Evolutionary conservation across 768 basidiomycete species (phyloP).

Genomic region (Lyophyllum atratum): DNA sequence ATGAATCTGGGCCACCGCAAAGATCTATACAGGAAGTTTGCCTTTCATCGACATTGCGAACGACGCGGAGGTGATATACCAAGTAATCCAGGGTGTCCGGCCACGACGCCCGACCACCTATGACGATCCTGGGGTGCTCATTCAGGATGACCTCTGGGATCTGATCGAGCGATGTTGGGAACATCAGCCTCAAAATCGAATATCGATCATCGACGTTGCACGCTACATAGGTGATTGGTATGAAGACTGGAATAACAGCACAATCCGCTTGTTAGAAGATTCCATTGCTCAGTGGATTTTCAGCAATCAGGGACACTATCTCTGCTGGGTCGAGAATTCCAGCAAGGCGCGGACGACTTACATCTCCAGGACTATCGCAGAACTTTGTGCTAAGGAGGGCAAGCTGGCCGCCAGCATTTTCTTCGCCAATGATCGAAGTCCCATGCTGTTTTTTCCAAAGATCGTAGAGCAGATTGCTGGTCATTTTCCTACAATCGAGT

Average conservation of each 20-base stretch:
- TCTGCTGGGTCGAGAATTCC: slow-evolving; percentile 19
- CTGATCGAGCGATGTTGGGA: slow-evolving; percentile 16
- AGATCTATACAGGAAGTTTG: slow-evolving; percentile 16
- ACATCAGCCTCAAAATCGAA: slow-evolving; percentile 7
- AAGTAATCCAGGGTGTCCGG: slow-evolving; percentile 16
- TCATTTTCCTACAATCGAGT: slow-evolving; percentile 10
- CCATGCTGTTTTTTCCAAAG: slow-evolving; percentile 9
- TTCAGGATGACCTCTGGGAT: slow-evolving; percentile 15
- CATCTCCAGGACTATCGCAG: slow-evolving; percentile 13
- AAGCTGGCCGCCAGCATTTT: slow-evolving; percentile 18
- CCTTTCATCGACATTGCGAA: slow-evolving; percentile 18
- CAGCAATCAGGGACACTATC: slow-evolving; percentile 14
- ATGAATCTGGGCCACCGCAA: background rate
- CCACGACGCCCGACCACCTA: slow-evolving; percentile 5
- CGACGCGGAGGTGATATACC: slow-evolving; percentile 19
- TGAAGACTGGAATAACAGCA: slow-evolving; percentile 9
- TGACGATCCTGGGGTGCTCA: slow-evolving; percentile 13
- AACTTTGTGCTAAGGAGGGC: slow-evolving; percentile 16
- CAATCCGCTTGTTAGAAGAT: slow-evolving; percentile 4
- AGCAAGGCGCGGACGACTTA: slow-evolving; percentile 14
- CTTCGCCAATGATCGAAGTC: slow-evolving; percentile 5
- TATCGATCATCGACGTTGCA: slow-evolving; percentile 11
- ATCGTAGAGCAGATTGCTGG: slow-evolving; percentile 15
- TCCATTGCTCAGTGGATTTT: slow-evolving; percentile 18
- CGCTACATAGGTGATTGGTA: slow-evolving; percentile 10